A percentile compares a stretch with the other conserved stretches of the same genome.
phyloP scores from a whole-genome alignment of 129 eudicot genomes.

The Tanacetum coccineum region DNA sequence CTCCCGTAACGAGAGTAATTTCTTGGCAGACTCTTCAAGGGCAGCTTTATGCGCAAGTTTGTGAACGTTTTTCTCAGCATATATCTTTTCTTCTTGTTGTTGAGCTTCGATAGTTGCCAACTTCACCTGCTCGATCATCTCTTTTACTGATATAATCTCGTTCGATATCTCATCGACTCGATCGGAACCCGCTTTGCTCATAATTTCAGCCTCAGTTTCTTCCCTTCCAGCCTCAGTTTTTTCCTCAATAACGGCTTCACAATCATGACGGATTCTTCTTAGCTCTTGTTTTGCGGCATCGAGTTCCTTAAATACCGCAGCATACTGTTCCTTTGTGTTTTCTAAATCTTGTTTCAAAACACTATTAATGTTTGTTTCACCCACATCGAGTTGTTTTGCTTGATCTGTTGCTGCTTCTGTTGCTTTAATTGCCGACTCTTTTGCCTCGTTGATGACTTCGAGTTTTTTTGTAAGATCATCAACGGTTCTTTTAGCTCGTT shows the following conservation, averaged over 20 bases:
- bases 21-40: slow-evolving; percentile 65
- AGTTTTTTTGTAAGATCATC: slow-evolving; percentile 66
- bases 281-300: slow-evolving; percentile 73
- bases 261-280: slow-evolving; percentile 56
- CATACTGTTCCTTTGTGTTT: slow-evolving; percentile 46
- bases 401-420: slow-evolving; percentile 54
- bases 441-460: slow-evolving; percentile 48
- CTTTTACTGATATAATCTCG: slow-evolving; percentile 53
- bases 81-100: slow-evolving; percentile 51
- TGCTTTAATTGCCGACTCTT: slow-evolving; percentile 47
- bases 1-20: slow-evolving; percentile 49
- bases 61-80: slow-evolving; percentile 59
- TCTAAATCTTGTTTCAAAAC: slow-evolving; percentile 38
- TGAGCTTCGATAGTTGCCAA: slow-evolving; percentile 46
- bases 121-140: slow-evolving; percentile 56
- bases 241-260: slow-evolving; percentile 41
- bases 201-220: slow-evolving; percentile 54
- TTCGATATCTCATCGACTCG: slow-evolving; percentile 53
- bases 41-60: slow-evolving; percentile 57
- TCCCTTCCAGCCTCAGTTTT: slow-evolving; percentile 45
- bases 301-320: slow-evolving; percentile 52
- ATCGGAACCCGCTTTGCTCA: slow-evolving; percentile 41
- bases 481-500: slow-evolving; percentile 57
- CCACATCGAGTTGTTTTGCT: slow-evolving; percentile 50
- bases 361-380: slow-evolving; percentile 27